Evolutionary conservation across 2,329 filamentous ascomycete genomes (phyloP), one percentile per base, ranked within the genome.

Genomic region (Biscogniauxia mediterranea): DNA sequence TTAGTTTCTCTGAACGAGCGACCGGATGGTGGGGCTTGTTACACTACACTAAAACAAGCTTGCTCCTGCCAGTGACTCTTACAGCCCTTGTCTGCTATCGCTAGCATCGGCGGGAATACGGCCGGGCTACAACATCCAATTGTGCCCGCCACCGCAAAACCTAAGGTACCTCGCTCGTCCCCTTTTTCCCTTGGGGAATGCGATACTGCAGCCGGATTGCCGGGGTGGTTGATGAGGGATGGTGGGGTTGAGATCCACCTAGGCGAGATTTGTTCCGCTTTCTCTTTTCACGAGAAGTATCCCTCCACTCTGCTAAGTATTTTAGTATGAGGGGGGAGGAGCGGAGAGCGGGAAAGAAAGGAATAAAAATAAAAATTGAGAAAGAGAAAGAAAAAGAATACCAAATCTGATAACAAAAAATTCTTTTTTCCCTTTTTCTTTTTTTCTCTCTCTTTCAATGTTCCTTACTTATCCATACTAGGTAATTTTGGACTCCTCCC

Each of bases 11-110:
- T 46, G 38, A 46, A n/a, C 38, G 38, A 46, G 38, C 38, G 38
- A 46, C 38, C 38, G 38, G 38, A 61, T 65, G 65, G 65, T 67
- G 65, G 65, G 65, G 65, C 65, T 58, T 46, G 38, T 46, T n/a
- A n/a, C 38, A 46, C 51, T n/a, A n/a, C 38, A 46, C 51, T 59
- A 50, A 60, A 19, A 55, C 53, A 62, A 62, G 61, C 55, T 56
- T 51, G 26, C 32, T 26, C 8, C 42, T 56, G 42, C 55, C 38
- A 46, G 38, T 46, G 38, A 46, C 38, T 46, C 38, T n/a, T 46
- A 46, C 38, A 17, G 15, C 15, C 38, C 17, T n/a, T 17, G 15
- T 46, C 38, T 46, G 38, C 15, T 46, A 46, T 46, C 38, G 6
- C 38, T 46, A 46, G 38, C 11, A n/a, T 46, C 38, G 38, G 38